Evolutionary conservation across 352 stramenopile species (phyloP), one percentile per base, ranked within the genome.

Genomic region (Globisporangium nagaii): DNA sequence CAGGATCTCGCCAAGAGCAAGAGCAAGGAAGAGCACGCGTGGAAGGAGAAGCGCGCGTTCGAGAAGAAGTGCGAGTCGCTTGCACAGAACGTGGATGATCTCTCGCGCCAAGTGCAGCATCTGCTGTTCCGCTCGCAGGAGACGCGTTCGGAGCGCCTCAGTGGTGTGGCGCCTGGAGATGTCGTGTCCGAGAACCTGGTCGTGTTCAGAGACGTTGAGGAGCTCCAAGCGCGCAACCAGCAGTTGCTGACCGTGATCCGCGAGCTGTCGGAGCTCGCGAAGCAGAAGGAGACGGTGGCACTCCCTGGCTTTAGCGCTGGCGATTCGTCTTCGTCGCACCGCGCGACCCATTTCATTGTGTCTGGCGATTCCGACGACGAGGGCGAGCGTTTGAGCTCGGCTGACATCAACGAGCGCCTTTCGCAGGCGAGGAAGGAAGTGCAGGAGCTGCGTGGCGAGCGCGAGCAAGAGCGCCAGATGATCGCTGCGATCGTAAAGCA

Each of bases 401-500:
- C 70, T 4, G 59, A 27, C 24, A 71, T 81, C 28, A 74, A 88
- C 9, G 73, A 84, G 10, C 56, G 72, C 44, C 65, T 97, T 35
- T 70, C 84, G 12, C 51, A 72, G 46, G 68, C 80, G 5, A 65
- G 79, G 27, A 73, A 82, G 41, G 88, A 98, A 59, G 63, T 98
- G 6, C 71, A 81, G n/a, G 69, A 79, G 24, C 53, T 98, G 40
- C 75, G 76, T 20, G 50, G 53, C 4, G 82, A 91, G 53, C 79
- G 83, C 22, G 82, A 91, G 49, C 69, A 90, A 55, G 77, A 89
- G 36, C 74, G 84, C 15, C 81, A 97, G 52, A 86, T 98, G 64
- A 93, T 98, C 10, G 69, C 77, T 15, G 86, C 80, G 3, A 98
- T 98, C 53, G 92, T 98, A 10, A 93, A 98, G 62, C 96, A 98